Evolutionary conservation across 2,329 filamentous ascomycete species (phyloP), one percentile per base, ranked within the genome.

Genomic region (Rhytidhysteron rufulum): DNA sequence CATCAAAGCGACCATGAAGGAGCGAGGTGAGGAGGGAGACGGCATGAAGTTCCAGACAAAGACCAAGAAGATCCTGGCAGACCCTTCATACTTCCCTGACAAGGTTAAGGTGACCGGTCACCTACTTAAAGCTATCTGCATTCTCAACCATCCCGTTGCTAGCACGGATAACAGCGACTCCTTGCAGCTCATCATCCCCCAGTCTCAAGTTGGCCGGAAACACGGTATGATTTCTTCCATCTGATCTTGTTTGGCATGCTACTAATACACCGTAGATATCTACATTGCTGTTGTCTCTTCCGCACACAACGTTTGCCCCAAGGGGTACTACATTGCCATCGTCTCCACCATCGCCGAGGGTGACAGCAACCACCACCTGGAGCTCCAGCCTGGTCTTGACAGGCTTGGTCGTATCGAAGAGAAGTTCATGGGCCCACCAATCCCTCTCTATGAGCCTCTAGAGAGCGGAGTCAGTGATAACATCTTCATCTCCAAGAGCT

Each of bases 241-340:
- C 11, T 5, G 4, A 5, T 33, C 5, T 30, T 5, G 39, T 20
- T 7, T 6, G 5, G 29, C 21, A 3, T 2, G 25, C 15, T 33
- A 21, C 40, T 55, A 15, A 62, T 44, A 22, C 31, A 9, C 4
- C 17, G 6, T 49, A 93, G 88, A 97, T 63, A 90, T 98, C 62
- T 98, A 98, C 77, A 85, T 98, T 62, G 91, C 93, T 42, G 86
- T 93, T 66, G 89, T 98, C 44, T 96, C 90, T 1, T 88, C 88
- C 29, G 88, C 90, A 27, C 94, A 98, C 75, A 97, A 95, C 59
- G 94, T 98, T 56, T 97, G 91, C 74, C 93, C 94, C 58, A 95
- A 95, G 79, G 91, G 91, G 46, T 97, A 96, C 80, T 98, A 94
- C 77, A 88, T 98, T 56, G 93, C 93, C 57, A 98, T 97, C 46